Base-by-base conservation (phyloP, 2,329 filamentous ascomycete genomes). In the Colletotrichum viniferum region DNA sequence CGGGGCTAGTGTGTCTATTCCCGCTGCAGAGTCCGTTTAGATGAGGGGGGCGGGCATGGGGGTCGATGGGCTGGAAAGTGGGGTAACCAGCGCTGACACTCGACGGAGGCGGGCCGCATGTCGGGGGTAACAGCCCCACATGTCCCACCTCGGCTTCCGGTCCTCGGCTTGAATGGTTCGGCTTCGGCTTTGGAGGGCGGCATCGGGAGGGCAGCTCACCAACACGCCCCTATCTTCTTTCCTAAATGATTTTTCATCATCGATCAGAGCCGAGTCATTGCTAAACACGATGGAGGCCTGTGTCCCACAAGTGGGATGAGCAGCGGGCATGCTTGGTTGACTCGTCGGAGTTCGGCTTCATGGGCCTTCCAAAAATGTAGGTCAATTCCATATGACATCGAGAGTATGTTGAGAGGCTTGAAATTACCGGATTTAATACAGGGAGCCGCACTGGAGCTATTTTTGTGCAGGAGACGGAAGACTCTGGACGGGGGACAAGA, bases 381-480 rank as follows among this genome's bases (percentile, higher is more conserved):
- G 6, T 36, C 1, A 7, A 0, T 36, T 36, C 13, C 34, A 36
- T 36, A 36, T 14, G 34, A 36, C 3, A 36, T 38, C 0, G 16
- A 38, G 16, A 38, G 14, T 16, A 4, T 16, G 7, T 38, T 18
- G 16, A 2, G 2, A 4, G 38, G 38, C 38, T 48, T n/a, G 6
- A 43, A 3, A n/a, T 9, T 18, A 1, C 16, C 4, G 7, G 18
- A 0, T 3, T 18, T 0, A 16, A 38, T 5, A 18, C 16, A 0
- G 36, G 16, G 9, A 8, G 36, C 0, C 18, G 16, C 36, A 38
- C 0, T 16, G 36, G 0, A 38, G 4, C 36, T 38, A 38, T 38
- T 5, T 5, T 1, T 18, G 36, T 38, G 14, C 36, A 10, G 7
- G 16, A n/a, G 38, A n/a, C 4, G 4, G 14, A 43, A 10, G 38